phyloP scores from a whole-genome alignment of 192 early-diverging fungal genomes.

The Phycomyces nitens region DNA sequence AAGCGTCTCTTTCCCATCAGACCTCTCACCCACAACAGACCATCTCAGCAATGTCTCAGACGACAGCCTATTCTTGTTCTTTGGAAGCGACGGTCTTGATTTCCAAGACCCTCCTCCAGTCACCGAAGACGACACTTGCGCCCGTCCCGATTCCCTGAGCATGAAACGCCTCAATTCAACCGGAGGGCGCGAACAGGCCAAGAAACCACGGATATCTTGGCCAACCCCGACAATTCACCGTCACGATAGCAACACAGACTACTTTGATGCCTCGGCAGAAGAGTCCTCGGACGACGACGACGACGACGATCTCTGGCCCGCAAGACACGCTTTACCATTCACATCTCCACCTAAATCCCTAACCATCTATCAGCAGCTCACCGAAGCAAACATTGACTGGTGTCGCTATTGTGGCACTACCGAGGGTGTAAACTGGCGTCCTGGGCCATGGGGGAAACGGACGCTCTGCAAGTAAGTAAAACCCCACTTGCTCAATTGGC shows the following conservation, averaged over 20 bases:
- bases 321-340: no score
- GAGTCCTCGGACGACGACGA: constrained; percentile 12
- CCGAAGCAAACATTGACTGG: constrained; percentile 71
- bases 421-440: constrained; percentile 85
- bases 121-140: no score
- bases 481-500: no score
- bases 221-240: background rate
- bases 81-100: background rate
- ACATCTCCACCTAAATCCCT: constrained; percentile 34
- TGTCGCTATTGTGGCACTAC: constrained; percentile 92
- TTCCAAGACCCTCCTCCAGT: no score
- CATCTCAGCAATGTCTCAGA: background rate
- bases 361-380: constrained; percentile 63
- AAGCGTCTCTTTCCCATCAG: constrained; percentile 10
- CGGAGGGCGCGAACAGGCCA: background rate
- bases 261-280: background rate
- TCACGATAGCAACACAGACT: background rate
- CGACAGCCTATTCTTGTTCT: background rate
- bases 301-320: background rate
- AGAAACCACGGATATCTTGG: background rate
- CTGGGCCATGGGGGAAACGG: constrained; percentile 91
- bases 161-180: no score
- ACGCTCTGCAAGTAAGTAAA: constrained; percentile 82
- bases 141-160: no score
- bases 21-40: no score